These are phyloP conservation scores for Fusarium sp. DNA, from an alignment of 2,329 filamentous ascomycete species.

Conservation along the genomic window DNA sequence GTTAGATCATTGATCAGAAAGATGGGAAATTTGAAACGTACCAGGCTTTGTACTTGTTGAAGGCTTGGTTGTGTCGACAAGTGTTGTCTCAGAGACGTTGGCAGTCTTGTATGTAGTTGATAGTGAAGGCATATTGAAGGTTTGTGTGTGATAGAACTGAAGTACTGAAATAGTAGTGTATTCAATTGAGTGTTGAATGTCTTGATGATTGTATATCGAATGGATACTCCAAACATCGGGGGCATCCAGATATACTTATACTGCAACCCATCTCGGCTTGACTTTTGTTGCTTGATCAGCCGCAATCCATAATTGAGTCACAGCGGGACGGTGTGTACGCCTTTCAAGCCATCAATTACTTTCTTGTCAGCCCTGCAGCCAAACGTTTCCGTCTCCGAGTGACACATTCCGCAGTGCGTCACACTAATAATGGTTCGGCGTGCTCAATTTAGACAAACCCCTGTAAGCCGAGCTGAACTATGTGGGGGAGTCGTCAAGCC, in stretches of 20 bases:
- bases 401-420: conserved; percentile 33
- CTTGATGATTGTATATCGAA: conserved; percentile 6
- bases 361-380: conserved; percentile 37
- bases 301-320: conserved; percentile 36
- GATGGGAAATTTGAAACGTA: not conserved
- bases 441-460: conserved; percentile 9
- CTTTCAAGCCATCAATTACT: conserved; percentile 3
- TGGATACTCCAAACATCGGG: not conserved
- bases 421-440: conserved; percentile 7
- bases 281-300: not conserved
- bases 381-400: conserved; percentile 28
- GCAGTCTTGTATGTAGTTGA: conserved; percentile 35
- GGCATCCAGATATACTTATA: conserved; percentile 36
- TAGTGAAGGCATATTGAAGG: conserved; percentile 36
- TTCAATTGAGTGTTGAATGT: not conserved
- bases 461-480: conserved; percentile 36
- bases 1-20: conserved; percentile 4
- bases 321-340: conserved; percentile 18
- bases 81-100: conserved; percentile 44
- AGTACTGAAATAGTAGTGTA: not conserved
- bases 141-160: not conserved
- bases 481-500: conserved; percentile 10
- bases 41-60: conserved; percentile 34
- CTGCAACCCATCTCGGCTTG: not conserved
- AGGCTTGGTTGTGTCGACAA: conserved; percentile 37